phyloP scores from a whole-genome alignment of 495 filamentous ascomycete species.

The Daldinia concentrica region DNA sequence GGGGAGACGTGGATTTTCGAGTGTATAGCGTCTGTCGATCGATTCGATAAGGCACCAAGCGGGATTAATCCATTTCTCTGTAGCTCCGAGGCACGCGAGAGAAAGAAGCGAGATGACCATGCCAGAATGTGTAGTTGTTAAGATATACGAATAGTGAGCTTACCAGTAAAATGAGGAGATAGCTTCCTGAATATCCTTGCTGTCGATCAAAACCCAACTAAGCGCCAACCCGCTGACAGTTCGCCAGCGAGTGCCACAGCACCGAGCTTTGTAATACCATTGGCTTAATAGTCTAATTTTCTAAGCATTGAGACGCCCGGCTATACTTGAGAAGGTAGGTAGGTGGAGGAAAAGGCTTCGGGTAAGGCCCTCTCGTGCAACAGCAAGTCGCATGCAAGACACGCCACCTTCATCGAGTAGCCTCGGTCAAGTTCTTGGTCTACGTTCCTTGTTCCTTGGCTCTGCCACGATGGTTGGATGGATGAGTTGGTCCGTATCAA shows the following conservation, averaged over 20 bases:
- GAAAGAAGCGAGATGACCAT: slow-evolving; percentile 4
- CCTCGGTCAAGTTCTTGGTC: slow-evolving; percentile 38
- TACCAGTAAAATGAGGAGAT: slow-evolving; percentile 18
- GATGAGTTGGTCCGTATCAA: slow-evolving; percentile 30
- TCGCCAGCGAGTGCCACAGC: slow-evolving; percentile 29
- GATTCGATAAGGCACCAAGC: not conserved
- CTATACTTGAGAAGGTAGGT: slow-evolving; percentile 28
- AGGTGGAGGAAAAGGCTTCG: slow-evolving; percentile 38
- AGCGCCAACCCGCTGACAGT: slow-evolving; percentile 43
- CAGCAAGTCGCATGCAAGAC: slow-evolving; percentile 36
- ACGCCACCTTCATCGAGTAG: slow-evolving; percentile 38
- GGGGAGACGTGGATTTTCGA: slow-evolving; percentile 13
- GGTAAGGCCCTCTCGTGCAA: slow-evolving; percentile 41
- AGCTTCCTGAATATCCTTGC: slow-evolving; percentile 30
- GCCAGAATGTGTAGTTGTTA: not conserved
- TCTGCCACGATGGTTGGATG: slow-evolving; percentile 24
- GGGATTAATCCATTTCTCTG: not conserved
- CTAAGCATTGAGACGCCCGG: slow-evolving; percentile 27
- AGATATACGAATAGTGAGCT: slow-evolving; percentile 11
- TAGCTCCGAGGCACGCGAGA: slow-evolving; percentile 3
- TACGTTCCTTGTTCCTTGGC: slow-evolving; percentile 21
- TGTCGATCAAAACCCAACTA: slow-evolving; percentile 36
- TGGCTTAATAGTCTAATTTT: slow-evolving; percentile 26
- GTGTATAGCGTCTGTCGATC: slow-evolving; percentile 15
- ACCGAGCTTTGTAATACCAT: slow-evolving; percentile 19